phyloP scores from a whole-genome alignment of 495 filamentous ascomycete genomes.

The Neurospora hispaniola region DNA sequence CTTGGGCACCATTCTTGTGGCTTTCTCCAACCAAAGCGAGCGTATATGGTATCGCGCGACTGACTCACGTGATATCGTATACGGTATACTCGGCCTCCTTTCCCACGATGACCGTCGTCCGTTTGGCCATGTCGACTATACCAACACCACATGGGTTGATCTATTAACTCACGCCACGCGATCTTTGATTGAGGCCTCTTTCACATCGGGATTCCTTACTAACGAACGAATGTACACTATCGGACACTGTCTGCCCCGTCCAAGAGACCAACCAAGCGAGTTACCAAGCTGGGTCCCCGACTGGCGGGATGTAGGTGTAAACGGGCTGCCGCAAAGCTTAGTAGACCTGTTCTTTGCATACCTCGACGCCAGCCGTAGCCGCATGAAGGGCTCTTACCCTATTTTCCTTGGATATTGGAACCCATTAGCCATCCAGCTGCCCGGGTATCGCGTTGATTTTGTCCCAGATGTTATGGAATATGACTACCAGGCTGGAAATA shows the following conservation, averaged over 20 bases:
- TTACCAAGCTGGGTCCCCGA: background rate
- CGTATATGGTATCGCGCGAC: background rate
- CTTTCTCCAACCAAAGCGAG: background rate
- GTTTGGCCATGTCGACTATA: background rate
- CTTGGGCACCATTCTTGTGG: background rate
- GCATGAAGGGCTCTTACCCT: background rate
- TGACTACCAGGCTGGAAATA: background rate
- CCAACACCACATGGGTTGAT: background rate
- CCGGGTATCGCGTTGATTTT: background rate
- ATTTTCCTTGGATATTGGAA: background rate
- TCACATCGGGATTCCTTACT: no score
- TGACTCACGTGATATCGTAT: background rate
- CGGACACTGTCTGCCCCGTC: background rate
- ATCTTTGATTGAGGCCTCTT: background rate
- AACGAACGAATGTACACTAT: background rate
- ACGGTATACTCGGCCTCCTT: background rate
- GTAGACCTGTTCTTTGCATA: no score
- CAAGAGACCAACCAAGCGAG: background rate
- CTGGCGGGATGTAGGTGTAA: background rate
- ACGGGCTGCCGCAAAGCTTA: background rate
- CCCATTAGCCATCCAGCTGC: background rate
- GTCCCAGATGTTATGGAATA: background rate
- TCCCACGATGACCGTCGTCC: background rate
- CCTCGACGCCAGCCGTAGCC: background rate
- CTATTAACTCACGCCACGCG: background rate